Evolutionary conservation across 805 yeast genomes (phyloP), one percentile per base, ranked within the genome.

Genomic region (Ogataea nakhonphanomensis): DNA sequence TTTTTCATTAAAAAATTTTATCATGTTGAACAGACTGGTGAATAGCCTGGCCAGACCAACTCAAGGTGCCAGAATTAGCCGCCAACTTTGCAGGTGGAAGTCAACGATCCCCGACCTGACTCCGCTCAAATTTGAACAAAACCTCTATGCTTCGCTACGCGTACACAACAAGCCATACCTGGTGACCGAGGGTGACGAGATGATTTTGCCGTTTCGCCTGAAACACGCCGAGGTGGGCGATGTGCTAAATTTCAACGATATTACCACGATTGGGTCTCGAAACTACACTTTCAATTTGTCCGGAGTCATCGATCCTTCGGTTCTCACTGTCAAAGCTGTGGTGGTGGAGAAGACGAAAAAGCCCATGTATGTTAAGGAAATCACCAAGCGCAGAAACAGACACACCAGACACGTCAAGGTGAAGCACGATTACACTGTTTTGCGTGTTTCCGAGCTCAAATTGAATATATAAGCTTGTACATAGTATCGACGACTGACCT

Each of bases 131-230:
- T 73, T 78, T 37, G 76, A 81, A 35, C 76, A 77, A 45, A 77
- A 76, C 46, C 64, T 91, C 24, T 93, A 88, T 58, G 98, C 98
- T 33, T 71, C 86, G 7, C 74, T 91, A 50, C 79, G 78, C 51
- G 75, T 93, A 27, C 93, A 88, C 67, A 78, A 82, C 62, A 79
- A 88, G 63, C 87, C 93, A 30, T 89, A 86, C 57, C 69, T 93
- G 46, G 93, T 93, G 12, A 89, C 98, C 20, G 78, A 81, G 50
- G 99, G 99, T 15, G 99, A 93, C 62, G 75, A 72, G 49, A 75
- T 93, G 37, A 74, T 79, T 17, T 64, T 93, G 28, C 96, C 97
- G 3, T 90, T 77, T 63, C 76, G 79, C 48, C 58, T 93, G 69
- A 82, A 79, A 53, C 76, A 78, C 39, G 93, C 83, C 8, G 72